Percentiles rank a stretch among this genome's conserved stretches.
phyloP scores from a whole-genome alignment of 2,329 filamentous ascomycete species.

The Calcarisporium arbuscula region DNA sequence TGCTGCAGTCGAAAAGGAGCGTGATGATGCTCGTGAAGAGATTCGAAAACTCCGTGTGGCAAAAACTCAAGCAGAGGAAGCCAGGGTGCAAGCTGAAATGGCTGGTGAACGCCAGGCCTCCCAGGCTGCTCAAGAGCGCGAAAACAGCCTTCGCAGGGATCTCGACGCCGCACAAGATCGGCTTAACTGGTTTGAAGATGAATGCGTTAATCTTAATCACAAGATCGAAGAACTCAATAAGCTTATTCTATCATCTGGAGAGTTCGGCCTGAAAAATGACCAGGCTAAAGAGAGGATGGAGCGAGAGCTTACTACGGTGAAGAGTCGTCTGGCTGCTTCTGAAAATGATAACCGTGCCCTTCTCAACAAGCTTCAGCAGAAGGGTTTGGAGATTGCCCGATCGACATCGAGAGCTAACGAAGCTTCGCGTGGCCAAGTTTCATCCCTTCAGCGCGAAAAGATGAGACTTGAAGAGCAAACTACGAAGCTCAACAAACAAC shows the following conservation, averaged over 20 bases:
- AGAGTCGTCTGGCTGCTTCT: slow-evolving; percentile 80
- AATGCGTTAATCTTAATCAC: slow-evolving; percentile 67
- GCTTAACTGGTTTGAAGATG: slow-evolving; percentile 71
- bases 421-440: slow-evolving; percentile 69
- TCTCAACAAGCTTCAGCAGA: slow-evolving; percentile 96
- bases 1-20: slow-evolving; percentile 73
- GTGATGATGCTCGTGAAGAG: slow-evolving; percentile 82
- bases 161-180: slow-evolving; percentile 73
- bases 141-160: slow-evolving; percentile 70
- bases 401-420: slow-evolving; percentile 83
- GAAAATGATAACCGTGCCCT: slow-evolving; percentile 94
- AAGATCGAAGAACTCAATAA: slow-evolving; percentile 83
- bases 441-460: slow-evolving; percentile 77
- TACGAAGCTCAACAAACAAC: slow-evolving; percentile 70
- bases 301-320: slow-evolving; percentile 83
- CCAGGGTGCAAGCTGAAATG: slow-evolving; percentile 74
- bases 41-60: slow-evolving; percentile 76
- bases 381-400: slow-evolving; percentile 90
- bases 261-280: slow-evolving; percentile 84
- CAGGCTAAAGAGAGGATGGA: slow-evolving; percentile 92
- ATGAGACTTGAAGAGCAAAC: slow-evolving; percentile 75
- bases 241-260: slow-evolving; percentile 80
- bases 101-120: slow-evolving; percentile 75
- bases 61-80: slow-evolving; percentile 80
- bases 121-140: slow-evolving; percentile 71